Evolutionary conservation across 805 yeast genomes (phyloP), one percentile per base, ranked within the genome.

Genomic region (Jamesozyma spencerorum): DNA sequence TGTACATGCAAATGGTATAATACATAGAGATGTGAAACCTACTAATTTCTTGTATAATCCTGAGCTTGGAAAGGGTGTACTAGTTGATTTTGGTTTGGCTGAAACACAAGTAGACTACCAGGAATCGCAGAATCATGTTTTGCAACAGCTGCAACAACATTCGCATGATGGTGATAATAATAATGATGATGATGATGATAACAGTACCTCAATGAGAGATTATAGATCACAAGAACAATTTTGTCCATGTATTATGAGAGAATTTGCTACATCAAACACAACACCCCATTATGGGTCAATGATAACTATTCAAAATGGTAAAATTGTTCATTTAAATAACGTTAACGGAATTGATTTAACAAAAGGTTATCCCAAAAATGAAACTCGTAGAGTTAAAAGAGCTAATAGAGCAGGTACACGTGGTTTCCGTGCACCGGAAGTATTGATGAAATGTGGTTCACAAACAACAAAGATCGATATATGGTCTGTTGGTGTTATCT

Each of bases 391-490:
- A 0, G 85, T 92, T 1, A 72, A 95, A 53, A 72, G 98, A 42
- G 97, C 97, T 0, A 92, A 92, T 54, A 77, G 98, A 51, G 98
- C 98, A 14, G 97, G 97, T 7, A 87, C 97, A 1, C 71, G 97
- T 51, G 97, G 97, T 0, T 87, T 87, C 55, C 70, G 97, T 50
- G 95, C 97, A 0, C 96, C 96, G 0, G 97, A 87, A 57, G 96
- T 87, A 3, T 65, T 88, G 40, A 72, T 86, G 62, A 86, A 85
- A 57, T 87, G 97, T 61, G 74, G 83, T 1, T 78, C 83, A 43
- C 97, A 87, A 64, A 71, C 82, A 3, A 75, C 84, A 5, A 82
- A 81, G 57, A 76, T 87, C 34, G 97, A 87, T 60, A 74, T 85
- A 7, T 87, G 97, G 97, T 81, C 95, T 1, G 94, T 86, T 0